Evolutionary conservation across 352 stramenopile species (phyloP).

Genomic region (Albugo laibachii): DNA sequence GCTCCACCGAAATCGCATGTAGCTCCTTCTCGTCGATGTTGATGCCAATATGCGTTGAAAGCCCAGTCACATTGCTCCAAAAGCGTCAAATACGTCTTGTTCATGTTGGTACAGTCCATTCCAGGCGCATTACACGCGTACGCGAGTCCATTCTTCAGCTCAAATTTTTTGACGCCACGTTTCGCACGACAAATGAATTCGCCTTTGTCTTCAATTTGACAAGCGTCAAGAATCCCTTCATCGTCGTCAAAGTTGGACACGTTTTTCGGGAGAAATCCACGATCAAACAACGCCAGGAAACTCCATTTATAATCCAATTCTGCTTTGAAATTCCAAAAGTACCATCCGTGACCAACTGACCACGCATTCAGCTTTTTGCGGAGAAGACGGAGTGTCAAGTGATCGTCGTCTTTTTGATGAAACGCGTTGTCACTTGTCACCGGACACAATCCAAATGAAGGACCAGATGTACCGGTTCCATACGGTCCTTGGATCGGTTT

Average conservation of each 20-base stretch:
- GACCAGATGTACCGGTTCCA: slow-evolving; percentile 56
- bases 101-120: slow-evolving; percentile 30
- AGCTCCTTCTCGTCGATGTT: slow-evolving; percentile 29
- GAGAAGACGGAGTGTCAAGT: slow-evolving; percentile 61
- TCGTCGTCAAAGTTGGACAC: slow-evolving; percentile 30
- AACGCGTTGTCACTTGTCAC: slow-evolving; percentile 68
- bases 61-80: slow-evolving; percentile 41
- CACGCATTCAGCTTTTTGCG: slow-evolving; percentile 86
- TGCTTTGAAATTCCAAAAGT: slow-evolving; percentile 93
- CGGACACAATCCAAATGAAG: slow-evolving; percentile 78
- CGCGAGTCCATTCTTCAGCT: slow-evolving; percentile 26
- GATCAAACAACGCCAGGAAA: slow-evolving; percentile 54
- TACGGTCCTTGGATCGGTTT: slow-evolving; percentile 75
- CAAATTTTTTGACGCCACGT: slow-evolving; percentile 26
- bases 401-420: slow-evolving; percentile 59
- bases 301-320: slow-evolving; percentile 85
- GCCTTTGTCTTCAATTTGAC: slow-evolving; percentile 44
- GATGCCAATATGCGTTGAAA: slow-evolving; percentile 60
- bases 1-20: slow-evolving; percentile 57
- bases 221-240: slow-evolving; percentile 39
- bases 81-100: slow-evolving; percentile 21
- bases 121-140: slow-evolving; percentile 29
- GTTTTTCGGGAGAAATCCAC: slow-evolving; percentile 50
- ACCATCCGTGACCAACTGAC: slow-evolving; percentile 82
- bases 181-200: slow-evolving; percentile 53